Base-by-base conservation (phyloP, 164 flowering plant species). In the Amborella trichopoda region DNA sequence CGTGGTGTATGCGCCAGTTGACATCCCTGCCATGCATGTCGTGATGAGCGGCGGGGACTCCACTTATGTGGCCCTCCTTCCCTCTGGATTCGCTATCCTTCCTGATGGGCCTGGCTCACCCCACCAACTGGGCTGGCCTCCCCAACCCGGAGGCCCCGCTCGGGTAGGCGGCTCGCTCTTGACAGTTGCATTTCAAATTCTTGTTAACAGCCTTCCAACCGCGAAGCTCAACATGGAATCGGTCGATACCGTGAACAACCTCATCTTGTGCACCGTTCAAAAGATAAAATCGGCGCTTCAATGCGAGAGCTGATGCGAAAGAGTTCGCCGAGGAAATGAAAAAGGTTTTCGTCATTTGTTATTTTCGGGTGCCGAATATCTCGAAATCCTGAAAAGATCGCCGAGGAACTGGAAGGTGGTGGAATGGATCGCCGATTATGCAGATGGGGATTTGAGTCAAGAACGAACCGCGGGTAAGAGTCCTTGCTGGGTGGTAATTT, bases 41-140 rank as follows among this genome's bases (percentile, higher is more conserved):
- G 98, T 86, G 49, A 91, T 91, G 98, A 87, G 74, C 68, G 98
- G 98, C 44, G 98, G 96, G 0, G 96, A 91, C 62, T 83, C 98
- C 0, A 87, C 96, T 2, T 86, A 78, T 56, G 96, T 91, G 60
- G 94, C 98, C 1, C 70, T 91, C 10, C 76, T 91, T 0, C 98
- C 98, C 0, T 91, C 98, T 0, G 96, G 98, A 1, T 86, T 86
- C 43, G 76, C 94, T 1, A 77, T 91, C 3, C 71, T 80, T 0
- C 98, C 98, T 0, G 96, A 86, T 25, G 94, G 96, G 8, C 76
- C 80, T 0, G 74, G 72, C 0, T 47, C 75, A 3, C n/a, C n/a
- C n/a, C n/a, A n/a, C n/a, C n/a, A n/a, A n/a, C 61, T 65, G 11
- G 68, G 72, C 4, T 38, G 45, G 14, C 28, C 46, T 5, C 16